phyloP scores from a whole-genome alignment of 2,329 filamentous ascomycete genomes.

The Clonostachys solani region DNA sequence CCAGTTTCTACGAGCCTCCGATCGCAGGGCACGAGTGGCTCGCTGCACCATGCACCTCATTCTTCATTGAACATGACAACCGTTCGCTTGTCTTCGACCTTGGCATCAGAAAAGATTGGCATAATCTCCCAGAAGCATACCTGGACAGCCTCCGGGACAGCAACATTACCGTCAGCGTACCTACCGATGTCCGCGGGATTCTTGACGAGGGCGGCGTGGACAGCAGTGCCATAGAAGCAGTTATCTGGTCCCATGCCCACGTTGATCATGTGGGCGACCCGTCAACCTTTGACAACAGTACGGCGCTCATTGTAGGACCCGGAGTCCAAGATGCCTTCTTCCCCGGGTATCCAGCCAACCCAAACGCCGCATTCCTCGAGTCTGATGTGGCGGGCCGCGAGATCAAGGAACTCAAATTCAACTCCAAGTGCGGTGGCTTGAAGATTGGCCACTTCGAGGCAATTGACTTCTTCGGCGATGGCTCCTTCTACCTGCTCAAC shows the following conservation, averaged over 20 bases:
- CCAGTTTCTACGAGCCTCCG: neutral
- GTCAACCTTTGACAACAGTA: neutral
- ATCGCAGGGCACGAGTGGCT: neutral
- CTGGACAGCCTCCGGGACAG: neutral
- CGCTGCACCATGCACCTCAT: neutral
- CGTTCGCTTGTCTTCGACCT: neutral
- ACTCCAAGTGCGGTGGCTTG: slow-evolving; percentile 5
- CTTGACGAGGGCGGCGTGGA: neutral
- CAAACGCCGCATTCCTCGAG: no score
- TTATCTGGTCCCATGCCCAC: neutral
- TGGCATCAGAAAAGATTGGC: neutral
- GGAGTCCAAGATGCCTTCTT: neutral
- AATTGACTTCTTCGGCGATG: slow-evolving; percentile 35
- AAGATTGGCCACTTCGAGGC: slow-evolving; percentile 30
- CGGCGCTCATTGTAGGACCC: neutral
- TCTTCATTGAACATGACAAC: neutral
- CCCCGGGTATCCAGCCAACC: neutral
- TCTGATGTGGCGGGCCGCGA: slow-evolving; percentile 13
- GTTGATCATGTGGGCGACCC: neutral
- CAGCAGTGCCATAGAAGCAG: neutral
- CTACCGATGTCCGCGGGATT: neutral
- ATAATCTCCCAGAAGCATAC: neutral
- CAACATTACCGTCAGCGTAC: neutral
- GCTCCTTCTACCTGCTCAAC: slow-evolving; percentile 34
- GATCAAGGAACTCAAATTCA: slow-evolving; percentile 18